A percentile compares a stretch with the other conserved stretches of the same genome.
Evolutionary conservation across 176 grass and related monocot species (phyloP).

Genomic region (Oropetium thomaeum): DNA sequence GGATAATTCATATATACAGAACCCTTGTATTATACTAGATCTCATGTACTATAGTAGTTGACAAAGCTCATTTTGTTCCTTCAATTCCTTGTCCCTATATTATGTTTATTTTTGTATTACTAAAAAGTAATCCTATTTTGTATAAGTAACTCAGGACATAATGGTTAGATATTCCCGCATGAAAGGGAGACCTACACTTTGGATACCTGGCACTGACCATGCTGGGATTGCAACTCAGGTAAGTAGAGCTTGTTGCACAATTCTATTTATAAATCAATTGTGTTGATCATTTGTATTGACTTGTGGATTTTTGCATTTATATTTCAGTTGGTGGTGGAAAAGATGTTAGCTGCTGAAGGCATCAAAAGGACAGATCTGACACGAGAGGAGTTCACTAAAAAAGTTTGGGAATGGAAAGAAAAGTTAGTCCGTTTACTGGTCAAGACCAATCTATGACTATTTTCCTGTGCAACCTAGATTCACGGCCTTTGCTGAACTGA

Average conservation of each 20-base stretch:
- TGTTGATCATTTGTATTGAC: conserved; percentile 24
- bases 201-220: conserved; percentile 97
- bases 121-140: conserved; percentile 29
- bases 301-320: conserved; percentile 22
- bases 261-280: conserved; percentile 26
- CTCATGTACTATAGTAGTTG: conserved; percentile 5
- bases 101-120: conserved; percentile 31
- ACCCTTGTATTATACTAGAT: background rate
- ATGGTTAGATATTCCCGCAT: conserved; percentile 97
- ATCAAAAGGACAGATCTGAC: conserved; percentile 91
- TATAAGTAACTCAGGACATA: conserved; percentile 83
- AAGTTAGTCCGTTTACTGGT: conserved; percentile 59
- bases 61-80: conserved; percentile 1
- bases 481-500: background rate
- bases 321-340: conserved; percentile 95
- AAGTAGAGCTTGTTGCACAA: conserved; percentile 19
- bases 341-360: conserved; percentile 92
- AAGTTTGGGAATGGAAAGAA: conserved; percentile 99
- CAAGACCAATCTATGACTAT: conserved; percentile 14
- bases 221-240: conserved; percentile 99
- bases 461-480: conserved; percentile 8
- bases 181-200: conserved; percentile 94
- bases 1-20: background rate
- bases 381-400: conserved; percentile 87
- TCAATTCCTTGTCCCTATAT: background rate